Evolutionary conservation across 805 yeast genomes (phyloP).

Genomic region (Saccharomycopsis schoenii): DNA sequence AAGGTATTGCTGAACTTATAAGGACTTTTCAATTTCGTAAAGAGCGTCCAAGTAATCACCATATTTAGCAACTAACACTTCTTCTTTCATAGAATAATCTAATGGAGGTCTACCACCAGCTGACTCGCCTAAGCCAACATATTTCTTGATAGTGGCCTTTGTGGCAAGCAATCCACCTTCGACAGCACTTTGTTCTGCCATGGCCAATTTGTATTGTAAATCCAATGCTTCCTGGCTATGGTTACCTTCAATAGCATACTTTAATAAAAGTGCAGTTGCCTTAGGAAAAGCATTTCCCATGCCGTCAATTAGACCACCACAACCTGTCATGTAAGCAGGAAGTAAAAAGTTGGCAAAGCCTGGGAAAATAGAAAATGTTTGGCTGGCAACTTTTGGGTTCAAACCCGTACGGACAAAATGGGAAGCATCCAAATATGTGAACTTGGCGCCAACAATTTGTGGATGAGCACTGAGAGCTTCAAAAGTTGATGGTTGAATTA

Average conservation of each 20-base stretch:
- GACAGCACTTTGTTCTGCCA: constrained; percentile 28
- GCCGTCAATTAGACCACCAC: constrained; percentile 43
- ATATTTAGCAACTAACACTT: constrained; percentile 16
- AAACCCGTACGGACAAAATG: constrained; percentile 38
- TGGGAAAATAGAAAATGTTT: constrained; percentile 35
- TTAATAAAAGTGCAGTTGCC: constrained; percentile 31
- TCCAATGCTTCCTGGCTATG: constrained; percentile 31
- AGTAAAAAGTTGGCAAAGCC: constrained; percentile 45
- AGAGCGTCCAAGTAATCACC: constrained; percentile 18
- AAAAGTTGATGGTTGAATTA: constrained; percentile 22
- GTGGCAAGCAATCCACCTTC: constrained; percentile 28
- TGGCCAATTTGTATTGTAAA: constrained; percentile 34
- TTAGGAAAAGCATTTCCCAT: constrained; percentile 43
- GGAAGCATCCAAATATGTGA: constrained; percentile 42
- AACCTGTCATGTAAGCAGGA: constrained; percentile 37
- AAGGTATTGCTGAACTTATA: not conserved
- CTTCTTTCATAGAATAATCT: constrained; percentile 9
- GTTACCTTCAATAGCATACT: constrained; percentile 29
- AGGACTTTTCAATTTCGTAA: constrained; percentile 18
- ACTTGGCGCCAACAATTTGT: constrained; percentile 31
- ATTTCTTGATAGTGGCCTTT: constrained; percentile 22
- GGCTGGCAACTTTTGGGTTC: constrained; percentile 31
- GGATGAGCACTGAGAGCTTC: constrained; percentile 25
- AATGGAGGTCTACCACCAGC: constrained; percentile 28
- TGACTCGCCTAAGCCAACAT: constrained; percentile 22